phyloP scores from a whole-genome alignment of 352 stramenopile genomes.

The Salisapilia sapeloensis region DNA sequence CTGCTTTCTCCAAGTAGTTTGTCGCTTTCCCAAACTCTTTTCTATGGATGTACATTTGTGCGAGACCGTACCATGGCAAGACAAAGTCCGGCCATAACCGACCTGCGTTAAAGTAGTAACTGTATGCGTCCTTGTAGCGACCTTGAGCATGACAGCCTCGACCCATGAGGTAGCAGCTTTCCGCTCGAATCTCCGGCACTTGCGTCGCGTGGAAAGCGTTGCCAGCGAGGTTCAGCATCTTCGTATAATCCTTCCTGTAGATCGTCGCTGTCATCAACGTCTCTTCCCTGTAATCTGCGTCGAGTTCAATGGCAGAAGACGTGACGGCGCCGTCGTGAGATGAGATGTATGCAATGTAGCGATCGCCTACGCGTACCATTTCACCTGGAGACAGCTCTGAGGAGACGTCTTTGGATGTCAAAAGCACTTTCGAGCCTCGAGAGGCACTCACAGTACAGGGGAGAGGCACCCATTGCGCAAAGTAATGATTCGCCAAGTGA shows the following conservation, averaged over 20 bases:
- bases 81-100: conserved; percentile 78
- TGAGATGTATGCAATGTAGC: conserved; percentile 83
- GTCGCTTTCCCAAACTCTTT: conserved; percentile 71
- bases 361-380: conserved; percentile 86
- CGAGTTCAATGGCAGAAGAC: conserved; percentile 42
- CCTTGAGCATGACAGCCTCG: conserved; percentile 88
- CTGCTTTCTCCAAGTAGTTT: conserved; percentile 77
- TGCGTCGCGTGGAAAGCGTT: conserved; percentile 83
- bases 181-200: conserved; percentile 85
- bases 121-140: conserved; percentile 92
- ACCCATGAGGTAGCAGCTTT: conserved; percentile 93
- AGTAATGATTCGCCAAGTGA: conserved; percentile 97
- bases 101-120: conserved; percentile 92
- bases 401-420: conserved; percentile 77
- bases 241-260: conserved; percentile 80
- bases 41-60: conserved; percentile 83
- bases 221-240: conserved; percentile 79
- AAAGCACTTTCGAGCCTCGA: conserved; percentile 69
- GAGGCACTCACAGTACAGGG: conserved; percentile 75
- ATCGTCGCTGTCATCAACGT: conserved; percentile 39
- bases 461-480: conserved; percentile 92
- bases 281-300: conserved; percentile 68
- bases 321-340: conserved; percentile 41
- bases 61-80: conserved; percentile 68
- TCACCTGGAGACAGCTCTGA: conserved; percentile 81